These are phyloP conservation scores for Spizellomyces sp. DNA, from an alignment of 192 early-diverging fungal genomes.

Conservation along the genomic window DNA sequence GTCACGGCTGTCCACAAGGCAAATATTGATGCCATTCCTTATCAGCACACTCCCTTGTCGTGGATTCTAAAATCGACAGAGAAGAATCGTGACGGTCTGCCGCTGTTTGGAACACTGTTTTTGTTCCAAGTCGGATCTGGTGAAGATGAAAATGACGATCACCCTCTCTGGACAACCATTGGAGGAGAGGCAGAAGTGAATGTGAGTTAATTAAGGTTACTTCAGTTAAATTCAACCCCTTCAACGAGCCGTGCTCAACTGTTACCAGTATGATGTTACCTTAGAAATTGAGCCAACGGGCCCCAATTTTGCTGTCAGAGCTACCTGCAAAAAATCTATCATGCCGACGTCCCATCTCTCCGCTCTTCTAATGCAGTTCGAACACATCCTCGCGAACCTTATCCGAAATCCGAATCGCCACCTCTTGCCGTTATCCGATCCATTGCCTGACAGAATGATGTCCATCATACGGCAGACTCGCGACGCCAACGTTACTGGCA, in stretches of 20 bases:
- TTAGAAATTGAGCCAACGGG: constrained; percentile 8
- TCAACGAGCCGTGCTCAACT: not conserved
- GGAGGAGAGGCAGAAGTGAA: constrained; percentile 21
- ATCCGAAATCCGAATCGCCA: not conserved
- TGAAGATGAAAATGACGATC: not conserved
- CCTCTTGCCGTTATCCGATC: not conserved
- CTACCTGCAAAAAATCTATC: constrained; percentile 1
- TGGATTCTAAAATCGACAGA: constrained; percentile 19
- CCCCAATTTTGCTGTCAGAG: not conserved
- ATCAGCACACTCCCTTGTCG: constrained; percentile 32
- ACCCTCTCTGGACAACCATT: constrained; percentile 2
- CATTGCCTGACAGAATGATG: not conserved
- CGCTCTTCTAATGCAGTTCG: constrained; percentile 7
- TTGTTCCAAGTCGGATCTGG: constrained; percentile 5
- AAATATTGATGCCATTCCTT: constrained; percentile 14
- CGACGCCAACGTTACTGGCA: not conserved
- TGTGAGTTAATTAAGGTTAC: constrained; percentile 4
- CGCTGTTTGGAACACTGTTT: constrained; percentile 22
- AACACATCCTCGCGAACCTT: constrained; percentile 2
- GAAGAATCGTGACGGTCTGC: not conserved
- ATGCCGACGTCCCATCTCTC: constrained; percentile 11
- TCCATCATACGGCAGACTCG: not conserved
- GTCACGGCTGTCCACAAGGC: not conserved
- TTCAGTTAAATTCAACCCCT: not conserved
- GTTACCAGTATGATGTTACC: constrained; percentile 14